Evolutionary conservation across 352 stramenopile species (phyloP).

Genomic region (Phytophthora hibernalis): DNA sequence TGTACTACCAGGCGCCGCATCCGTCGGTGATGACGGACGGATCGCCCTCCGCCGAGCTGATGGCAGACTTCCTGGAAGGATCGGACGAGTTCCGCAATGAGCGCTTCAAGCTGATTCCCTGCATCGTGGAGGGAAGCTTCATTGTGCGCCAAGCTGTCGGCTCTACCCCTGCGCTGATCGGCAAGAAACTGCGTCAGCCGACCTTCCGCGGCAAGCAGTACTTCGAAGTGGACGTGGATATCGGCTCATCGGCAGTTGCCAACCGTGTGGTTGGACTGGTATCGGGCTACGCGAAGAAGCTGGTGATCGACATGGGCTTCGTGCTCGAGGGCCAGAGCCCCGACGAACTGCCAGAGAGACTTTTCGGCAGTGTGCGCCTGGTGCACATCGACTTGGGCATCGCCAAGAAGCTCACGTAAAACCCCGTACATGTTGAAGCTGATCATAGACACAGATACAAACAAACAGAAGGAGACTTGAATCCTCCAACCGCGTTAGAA

Average conservation of each 20-base stretch:
- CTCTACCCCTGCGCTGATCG: slow-evolving; percentile 72
- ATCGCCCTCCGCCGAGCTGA: slow-evolving; percentile 71
- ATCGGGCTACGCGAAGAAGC: slow-evolving; percentile 78
- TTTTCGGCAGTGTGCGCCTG: slow-evolving; percentile 69
- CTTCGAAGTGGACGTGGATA: slow-evolving; percentile 83
- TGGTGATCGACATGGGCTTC: slow-evolving; percentile 87
- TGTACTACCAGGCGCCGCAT: slow-evolving; percentile 77
- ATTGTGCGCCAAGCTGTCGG: slow-evolving; percentile 83
- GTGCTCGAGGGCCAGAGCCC: slow-evolving; percentile 67
- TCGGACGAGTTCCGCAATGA: slow-evolving; percentile 83
- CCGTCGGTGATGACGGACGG: slow-evolving; percentile 60
- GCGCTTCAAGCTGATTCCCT: slow-evolving; percentile 85
- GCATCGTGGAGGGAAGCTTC: slow-evolving; percentile 82
- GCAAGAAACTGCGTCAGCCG: slow-evolving; percentile 79
- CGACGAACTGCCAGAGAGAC: slow-evolving; percentile 74
- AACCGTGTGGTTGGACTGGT: slow-evolving; percentile 81
- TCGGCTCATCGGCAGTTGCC: slow-evolving; percentile 72
- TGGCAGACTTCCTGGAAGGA: slow-evolving; percentile 77
- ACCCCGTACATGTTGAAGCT: slow-evolving; percentile 12
- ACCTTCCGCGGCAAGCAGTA: slow-evolving; percentile 71
- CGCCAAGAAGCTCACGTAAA: slow-evolving; percentile 44
- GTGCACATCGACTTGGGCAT: slow-evolving; percentile 71
- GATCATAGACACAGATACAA: slow-evolving; percentile 29
- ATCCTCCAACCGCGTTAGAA: slow-evolving; percentile 12
- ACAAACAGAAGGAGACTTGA: slow-evolving; percentile 18